Evolutionary conservation across 2,329 filamentous ascomycete species (phyloP).

Genomic region (Aciculosporium take): DNA sequence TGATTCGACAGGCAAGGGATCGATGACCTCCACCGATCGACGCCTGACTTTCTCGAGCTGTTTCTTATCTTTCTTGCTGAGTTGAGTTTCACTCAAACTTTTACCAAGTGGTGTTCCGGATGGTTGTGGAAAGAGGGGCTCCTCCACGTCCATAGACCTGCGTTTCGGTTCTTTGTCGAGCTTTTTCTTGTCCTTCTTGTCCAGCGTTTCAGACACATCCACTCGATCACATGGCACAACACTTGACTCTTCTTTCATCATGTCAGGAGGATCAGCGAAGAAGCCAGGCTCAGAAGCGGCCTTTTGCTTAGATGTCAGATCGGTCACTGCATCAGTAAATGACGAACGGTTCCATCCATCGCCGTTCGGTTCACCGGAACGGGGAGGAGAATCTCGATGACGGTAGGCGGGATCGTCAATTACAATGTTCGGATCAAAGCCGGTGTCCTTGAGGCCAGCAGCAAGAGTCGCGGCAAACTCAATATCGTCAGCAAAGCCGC

Average conservation of each 20-base stretch:
- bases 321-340: constrained; percentile 32
- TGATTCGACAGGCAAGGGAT: constrained; percentile 3
- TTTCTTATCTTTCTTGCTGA: constrained; percentile 36
- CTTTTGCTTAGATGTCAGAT: constrained; percentile 16
- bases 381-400: constrained; percentile 48
- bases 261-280: constrained; percentile 34
- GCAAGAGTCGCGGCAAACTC: constrained; percentile 57
- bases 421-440: constrained; percentile 57
- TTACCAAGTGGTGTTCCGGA: constrained; percentile 8
- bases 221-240: constrained; percentile 13
- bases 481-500: constrained; percentile 51
- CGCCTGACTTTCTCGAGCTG: constrained; percentile 25
- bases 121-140: constrained; percentile 2
- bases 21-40: constrained; percentile 5
- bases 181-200: constrained; percentile 36
- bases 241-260: constrained; percentile 19
- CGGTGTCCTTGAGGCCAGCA: constrained; percentile 52
- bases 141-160: constrained; percentile 16
- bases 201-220: constrained; percentile 20
- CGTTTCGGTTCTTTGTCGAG: constrained; percentile 25
- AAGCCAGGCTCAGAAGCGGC: constrained; percentile 24
- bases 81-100: constrained; percentile 14
- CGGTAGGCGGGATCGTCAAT: constrained; percentile 51
- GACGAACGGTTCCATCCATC: constrained; percentile 33
- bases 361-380: constrained; percentile 33